These are phyloP conservation scores for Sarocladiaceae sp. DNA, from an alignment of 2,329 filamentous ascomycete genomes.

Conservation along the genomic window DNA sequence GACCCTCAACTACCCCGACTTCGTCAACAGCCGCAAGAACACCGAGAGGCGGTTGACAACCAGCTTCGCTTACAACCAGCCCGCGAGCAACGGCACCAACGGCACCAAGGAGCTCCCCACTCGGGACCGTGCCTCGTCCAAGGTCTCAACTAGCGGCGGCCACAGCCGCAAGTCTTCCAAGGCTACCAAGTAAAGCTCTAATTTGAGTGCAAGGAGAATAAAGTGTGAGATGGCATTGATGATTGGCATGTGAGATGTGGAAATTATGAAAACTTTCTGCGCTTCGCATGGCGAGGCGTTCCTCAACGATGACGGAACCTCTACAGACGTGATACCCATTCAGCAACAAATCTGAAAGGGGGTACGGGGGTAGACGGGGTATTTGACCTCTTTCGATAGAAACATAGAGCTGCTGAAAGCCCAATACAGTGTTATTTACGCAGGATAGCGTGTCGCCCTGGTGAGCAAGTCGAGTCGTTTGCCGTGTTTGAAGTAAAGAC, in stretches of 20 bases:
- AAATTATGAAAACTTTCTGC: background rate
- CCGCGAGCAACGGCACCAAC: constrained; percentile 25
- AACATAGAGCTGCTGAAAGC: background rate
- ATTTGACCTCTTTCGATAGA: background rate
- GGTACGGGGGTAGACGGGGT: no score
- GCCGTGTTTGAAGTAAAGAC: background rate
- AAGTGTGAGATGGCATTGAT: constrained; percentile 1
- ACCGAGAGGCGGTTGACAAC: constrained; percentile 39
- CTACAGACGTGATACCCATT: no score
- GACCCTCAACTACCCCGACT: constrained; percentile 94
- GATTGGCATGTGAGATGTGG: constrained; percentile 5
- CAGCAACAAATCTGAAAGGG: no score
- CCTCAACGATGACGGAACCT: no score
- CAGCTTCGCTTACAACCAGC: constrained; percentile 34
- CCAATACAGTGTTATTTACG: no score
- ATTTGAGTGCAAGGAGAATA: background rate
- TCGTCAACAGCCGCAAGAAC: constrained; percentile 79
- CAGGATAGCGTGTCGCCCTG: no score
- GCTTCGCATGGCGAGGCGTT: background rate
- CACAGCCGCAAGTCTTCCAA: constrained; percentile 29
- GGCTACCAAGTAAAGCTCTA: constrained; percentile 24
- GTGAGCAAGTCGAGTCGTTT: no score
- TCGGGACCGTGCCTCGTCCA: constrained; percentile 19
- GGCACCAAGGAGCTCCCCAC: constrained; percentile 30
- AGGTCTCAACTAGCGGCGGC: constrained; percentile 23